Base-by-base conservation (phyloP, 306 rosid species). In the Rosa chinensis region DNA sequence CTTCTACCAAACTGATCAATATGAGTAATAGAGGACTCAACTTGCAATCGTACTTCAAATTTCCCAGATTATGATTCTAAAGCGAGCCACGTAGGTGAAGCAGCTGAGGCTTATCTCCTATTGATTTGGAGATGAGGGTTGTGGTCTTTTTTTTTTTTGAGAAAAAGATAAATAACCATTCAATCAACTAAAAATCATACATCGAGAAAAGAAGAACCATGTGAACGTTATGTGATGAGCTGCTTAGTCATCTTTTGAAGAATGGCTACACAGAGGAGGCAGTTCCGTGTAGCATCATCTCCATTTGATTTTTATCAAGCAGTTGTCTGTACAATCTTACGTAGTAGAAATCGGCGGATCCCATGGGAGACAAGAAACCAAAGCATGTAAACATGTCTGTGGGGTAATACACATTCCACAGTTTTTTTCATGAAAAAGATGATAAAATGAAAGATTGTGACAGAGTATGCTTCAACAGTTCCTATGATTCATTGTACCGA, bases 151-250 rank as follows among this genome's bases (percentile, higher is more conserved):
- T 25, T 25, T 0, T 25, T 25, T 25, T 25, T 0, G 0, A 25
- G 28, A 25, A 25, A 25, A 25, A 25, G 28, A 25, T 25, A 25
- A 25, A 25, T 25, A 0, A 25, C 1, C 28, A 25, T 25, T 25
- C 28, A 25, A 25, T 25, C 28, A 25, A 25, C 28, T 25, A 25
- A 0, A 25, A 25, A 25, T 25, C 28, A 25, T 25, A 25, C 28
- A 25, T 25, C 28, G 28, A 25, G 0, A 25, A 25, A 25, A 25
- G 25, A 40, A n/a, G n/a, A 16, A 44, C 49, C 48, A 55, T 56
- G 78, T 70, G 81, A 79, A 53, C 25, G 64, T 37, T 66, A 71
- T 59, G 78, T 37, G 53, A 68, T 40, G 23, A 13, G 10, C 35
- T 44, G 39, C 53, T 52, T 18, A 52, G 66, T 53, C 76, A 53